Evolutionary conservation across 176 grass and related monocot species (phyloP).

Genomic region (Thinopyrum elongatum): DNA sequence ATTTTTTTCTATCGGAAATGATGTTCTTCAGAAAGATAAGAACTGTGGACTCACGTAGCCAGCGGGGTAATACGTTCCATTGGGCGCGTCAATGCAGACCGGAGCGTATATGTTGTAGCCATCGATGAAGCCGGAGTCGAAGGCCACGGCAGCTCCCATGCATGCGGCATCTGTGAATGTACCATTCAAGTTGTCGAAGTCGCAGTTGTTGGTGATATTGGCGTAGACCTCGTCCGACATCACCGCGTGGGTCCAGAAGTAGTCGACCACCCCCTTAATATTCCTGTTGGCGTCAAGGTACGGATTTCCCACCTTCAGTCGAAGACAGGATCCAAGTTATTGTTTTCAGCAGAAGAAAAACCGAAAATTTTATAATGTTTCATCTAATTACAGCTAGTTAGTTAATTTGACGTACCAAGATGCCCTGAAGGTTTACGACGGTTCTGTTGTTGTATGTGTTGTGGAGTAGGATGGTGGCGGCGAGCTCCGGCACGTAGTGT

Average conservation of each 20-base stretch:
- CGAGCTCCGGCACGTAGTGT: slow-evolving; percentile 44
- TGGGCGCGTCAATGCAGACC: neutral
- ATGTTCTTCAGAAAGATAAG: neutral
- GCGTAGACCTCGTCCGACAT: slow-evolving; percentile 38
- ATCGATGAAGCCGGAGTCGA: neutral
- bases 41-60: slow-evolving; percentile 17
- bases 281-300: slow-evolving; percentile 13
- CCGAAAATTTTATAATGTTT: neutral
- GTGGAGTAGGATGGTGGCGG: slow-evolving; percentile 34
- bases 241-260: slow-evolving; percentile 19
- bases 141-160: fast-evolving
- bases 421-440: slow-evolving; percentile 43
- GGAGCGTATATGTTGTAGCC: slow-evolving; percentile 42
- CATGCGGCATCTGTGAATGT: neutral
- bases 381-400: neutral
- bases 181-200: slow-evolving; percentile 1
- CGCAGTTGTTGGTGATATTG: slow-evolving; percentile 35
- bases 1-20: too few species aligned
- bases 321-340: neutral
- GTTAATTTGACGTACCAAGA: slow-evolving; percentile 18
- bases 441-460: slow-evolving; percentile 38
- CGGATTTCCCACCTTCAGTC: slow-evolving; percentile 43
- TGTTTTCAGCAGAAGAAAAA: neutral
- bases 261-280: slow-evolving; percentile 4
- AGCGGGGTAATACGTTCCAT: slow-evolving; percentile 22